Evolutionary conservation across 225 moss, liverwort and hornwort genomes (phyloP).

Genomic region (Ulota crispa): DNA sequence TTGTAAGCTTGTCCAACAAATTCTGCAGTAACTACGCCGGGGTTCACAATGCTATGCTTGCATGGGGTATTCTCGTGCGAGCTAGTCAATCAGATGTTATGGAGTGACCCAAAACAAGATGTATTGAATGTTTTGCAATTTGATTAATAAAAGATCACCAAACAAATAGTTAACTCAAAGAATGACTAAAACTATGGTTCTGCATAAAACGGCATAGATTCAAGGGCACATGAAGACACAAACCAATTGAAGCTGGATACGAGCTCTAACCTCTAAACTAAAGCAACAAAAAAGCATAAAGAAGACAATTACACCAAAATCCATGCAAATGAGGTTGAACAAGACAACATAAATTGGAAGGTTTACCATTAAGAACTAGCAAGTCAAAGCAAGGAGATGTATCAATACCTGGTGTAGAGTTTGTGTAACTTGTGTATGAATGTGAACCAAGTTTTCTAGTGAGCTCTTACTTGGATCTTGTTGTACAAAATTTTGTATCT

Average conservation of each 20-base stretch:
- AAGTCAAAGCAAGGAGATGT: neutral
- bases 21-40: no score
- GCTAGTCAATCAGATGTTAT: no score
- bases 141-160: neutral
- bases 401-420: constrained; percentile 38
- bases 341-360: neutral
- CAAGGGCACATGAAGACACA: neutral
- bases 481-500: neutral
- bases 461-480: constrained; percentile 1
- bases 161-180: neutral
- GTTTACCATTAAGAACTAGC: neutral
- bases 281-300: neutral
- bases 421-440: constrained; percentile 37
- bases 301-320: neutral
- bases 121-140: neutral
- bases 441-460: constrained; percentile 18
- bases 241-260: neutral
- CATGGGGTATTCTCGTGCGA: no score
- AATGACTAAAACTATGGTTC: neutral
- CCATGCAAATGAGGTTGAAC: neutral
- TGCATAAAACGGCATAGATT: neutral
- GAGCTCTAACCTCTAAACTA: neutral
- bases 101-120: neutral
- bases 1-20: no score
- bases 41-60: no score